Conservation (phyloP, 148 eudicot genomes). For the Dysphania ambrosioides region DNA sequence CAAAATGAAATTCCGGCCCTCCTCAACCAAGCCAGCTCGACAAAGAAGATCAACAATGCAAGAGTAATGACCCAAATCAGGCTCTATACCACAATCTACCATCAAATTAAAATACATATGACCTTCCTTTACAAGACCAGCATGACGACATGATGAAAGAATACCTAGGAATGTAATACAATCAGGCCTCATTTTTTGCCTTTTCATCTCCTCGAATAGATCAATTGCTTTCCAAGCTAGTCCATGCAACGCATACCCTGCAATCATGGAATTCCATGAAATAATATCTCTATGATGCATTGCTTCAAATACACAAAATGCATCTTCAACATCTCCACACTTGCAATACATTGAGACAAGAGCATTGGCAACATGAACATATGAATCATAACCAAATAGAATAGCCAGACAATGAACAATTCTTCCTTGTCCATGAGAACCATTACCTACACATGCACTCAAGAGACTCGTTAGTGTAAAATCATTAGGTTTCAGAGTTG, state of each 20-base stretch:
- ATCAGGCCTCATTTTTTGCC: constrained; percentile 35
- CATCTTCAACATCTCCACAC: constrained; percentile 41
- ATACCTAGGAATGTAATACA: constrained; percentile 35
- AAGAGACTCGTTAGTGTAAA: constrained; percentile 37
- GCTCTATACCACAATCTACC: constrained; percentile 27
- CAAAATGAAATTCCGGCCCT: constrained; percentile 33
- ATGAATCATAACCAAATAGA: constrained; percentile 33
- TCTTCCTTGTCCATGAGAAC: constrained; percentile 40
- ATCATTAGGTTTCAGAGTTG: constrained; percentile 35
- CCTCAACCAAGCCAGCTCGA: constrained; percentile 38
- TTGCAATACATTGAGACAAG: constrained; percentile 52
- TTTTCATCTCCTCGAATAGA: constrained; percentile 35
- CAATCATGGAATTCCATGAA: constrained; percentile 51
- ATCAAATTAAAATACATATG: constrained; percentile 33
- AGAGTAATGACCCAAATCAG: constrained; percentile 39
- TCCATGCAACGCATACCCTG: constrained; percentile 43
- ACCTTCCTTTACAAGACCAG: constrained; percentile 42
- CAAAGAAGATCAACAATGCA: constrained; percentile 53
- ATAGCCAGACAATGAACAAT: constrained; percentile 39
- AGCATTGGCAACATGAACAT: constrained; percentile 39
- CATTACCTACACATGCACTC: constrained; percentile 36
- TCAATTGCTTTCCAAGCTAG: constrained; percentile 33
- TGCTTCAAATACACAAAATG: constrained; percentile 28
- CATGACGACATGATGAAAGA: constrained; percentile 49
- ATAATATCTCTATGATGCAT: constrained; percentile 37